Evolutionary conservation across 176 grass and related monocot genomes (phyloP), one percentile per base, ranked within the genome.

Genomic region (Raddia guianensis): DNA sequence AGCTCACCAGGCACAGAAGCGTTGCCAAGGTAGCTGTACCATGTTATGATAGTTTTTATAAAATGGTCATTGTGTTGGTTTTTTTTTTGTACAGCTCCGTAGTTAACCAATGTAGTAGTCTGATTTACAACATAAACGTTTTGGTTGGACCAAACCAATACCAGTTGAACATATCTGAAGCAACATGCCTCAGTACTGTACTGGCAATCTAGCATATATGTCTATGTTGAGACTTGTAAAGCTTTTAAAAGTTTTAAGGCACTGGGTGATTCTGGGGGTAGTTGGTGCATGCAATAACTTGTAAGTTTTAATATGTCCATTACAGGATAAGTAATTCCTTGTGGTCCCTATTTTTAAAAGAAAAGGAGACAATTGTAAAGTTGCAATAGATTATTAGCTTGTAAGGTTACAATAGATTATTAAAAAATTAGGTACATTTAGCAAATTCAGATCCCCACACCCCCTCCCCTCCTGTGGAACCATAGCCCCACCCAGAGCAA

Each of bases 261-360:
- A 73, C 59, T 48, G 65, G 61, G 63, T 76, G 10, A 47, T 77
- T 45, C n/a, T 62, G 8, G 35, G 46, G 56, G 45, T 61, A 59
- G 43, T 79, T 83, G 69, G 27, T 81, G 69, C 54, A 27, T 42
- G 8, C 21, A 58, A 16, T 37, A 68, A 51, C 68, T 68, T 46
- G 52, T 67, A 74, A 52, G 14, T 61, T 78, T 68, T 43, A 27
- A 65, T 64, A 49, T 83, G 4, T 65, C 16, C 32, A 75, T 35
- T 67, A 66, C 72, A 75, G 0, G 65, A 21, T 51, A 37, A 75
- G 52, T 57, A 49, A 42, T 52, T 50, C 53, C 73, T 42, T 68
- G 27, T 76, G 62, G 81, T 75, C 62, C 79, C 82, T 4, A 40
- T 47, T 82, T 12, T 55, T 18, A 77, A 77, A 82, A 20, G 66